Evolutionary conservation across 2,329 filamentous ascomycete species (phyloP).

Genomic region (Alternaria solani): DNA sequence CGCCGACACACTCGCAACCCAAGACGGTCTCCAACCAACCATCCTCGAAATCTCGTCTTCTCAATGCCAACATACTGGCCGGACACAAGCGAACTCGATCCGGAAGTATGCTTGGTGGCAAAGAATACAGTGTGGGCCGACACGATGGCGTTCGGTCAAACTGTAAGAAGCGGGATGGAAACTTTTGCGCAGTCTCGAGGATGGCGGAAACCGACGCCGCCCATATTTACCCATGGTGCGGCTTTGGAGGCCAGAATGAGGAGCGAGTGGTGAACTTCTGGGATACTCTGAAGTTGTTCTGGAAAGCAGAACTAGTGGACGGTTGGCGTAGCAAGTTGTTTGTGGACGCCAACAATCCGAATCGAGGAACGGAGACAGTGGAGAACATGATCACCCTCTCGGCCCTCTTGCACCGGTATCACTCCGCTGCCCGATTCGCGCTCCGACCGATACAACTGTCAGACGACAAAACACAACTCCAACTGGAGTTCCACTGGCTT

Average conservation of each 20-base stretch:
- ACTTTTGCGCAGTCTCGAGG: constrained; percentile 24
- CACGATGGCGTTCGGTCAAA: constrained; percentile 13
- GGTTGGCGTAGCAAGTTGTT: constrained; percentile 9
- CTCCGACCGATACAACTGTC: constrained; percentile 27
- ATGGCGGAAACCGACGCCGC: constrained; percentile 22
- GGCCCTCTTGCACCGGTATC: constrained; percentile 23
- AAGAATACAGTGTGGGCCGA: constrained; percentile 17
- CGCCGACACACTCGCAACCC: constrained; percentile 3
- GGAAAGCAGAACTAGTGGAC: constrained; percentile 13
- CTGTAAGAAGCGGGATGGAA: constrained; percentile 23
- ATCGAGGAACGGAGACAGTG: constrained; percentile 21
- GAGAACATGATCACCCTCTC: constrained; percentile 27
- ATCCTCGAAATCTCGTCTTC: constrained; percentile 7
- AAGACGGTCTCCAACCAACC: constrained; percentile 4
- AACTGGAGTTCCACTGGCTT: constrained; percentile 31
- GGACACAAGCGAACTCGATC: constrained; percentile 15
- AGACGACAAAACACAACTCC: constrained; percentile 27
- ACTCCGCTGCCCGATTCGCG: constrained; percentile 22
- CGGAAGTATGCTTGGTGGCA: constrained; percentile 7
- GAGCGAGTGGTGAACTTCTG: constrained; percentile 16
- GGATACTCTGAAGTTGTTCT: constrained; percentile 15
- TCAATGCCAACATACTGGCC: not conserved
- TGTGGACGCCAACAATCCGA: constrained; percentile 2
- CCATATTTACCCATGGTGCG: constrained; percentile 32
- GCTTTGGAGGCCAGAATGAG: constrained; percentile 12